These are phyloP conservation scores for Fraxinus quadrangulata DNA, from an alignment of 257 asterid genomes.

Conservation along the genomic window DNA sequence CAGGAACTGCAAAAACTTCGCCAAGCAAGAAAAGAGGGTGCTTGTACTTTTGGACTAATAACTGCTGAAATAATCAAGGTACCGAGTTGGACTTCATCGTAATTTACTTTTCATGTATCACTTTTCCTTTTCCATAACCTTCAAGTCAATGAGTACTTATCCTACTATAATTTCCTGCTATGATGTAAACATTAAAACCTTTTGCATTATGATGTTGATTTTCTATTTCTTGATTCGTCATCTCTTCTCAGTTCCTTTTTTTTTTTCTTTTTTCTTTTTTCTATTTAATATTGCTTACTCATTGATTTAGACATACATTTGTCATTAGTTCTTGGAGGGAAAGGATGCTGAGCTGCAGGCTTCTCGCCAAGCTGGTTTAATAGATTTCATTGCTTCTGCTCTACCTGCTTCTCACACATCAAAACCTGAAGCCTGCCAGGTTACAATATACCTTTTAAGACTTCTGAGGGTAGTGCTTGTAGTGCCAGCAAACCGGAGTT, in stretches of 20 bases:
- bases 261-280: conserved; percentile 18
- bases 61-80: conserved; percentile 96
- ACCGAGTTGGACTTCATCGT: conserved; percentile 16
- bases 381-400: conserved; percentile 97
- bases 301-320: conserved; percentile 29
- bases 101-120: neutral
- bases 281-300: conserved; percentile 22
- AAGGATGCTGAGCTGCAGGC: conserved; percentile 95
- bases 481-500: conserved; percentile 63
- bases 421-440: conserved; percentile 94
- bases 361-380: conserved; percentile 94
- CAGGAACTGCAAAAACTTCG: conserved; percentile 97
- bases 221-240: neutral
- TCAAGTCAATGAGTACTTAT: neutral
- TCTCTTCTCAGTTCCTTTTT: conserved; percentile 23
- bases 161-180: neutral
- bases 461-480: conserved; percentile 75
- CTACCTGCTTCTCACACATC: conserved; percentile 97
- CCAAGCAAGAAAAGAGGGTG: conserved; percentile 97
- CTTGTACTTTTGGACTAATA: conserved; percentile 81
- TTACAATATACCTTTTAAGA: conserved; percentile 75
- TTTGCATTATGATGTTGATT: neutral
- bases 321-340: conserved; percentile 79
- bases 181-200: neutral
- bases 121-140: neutral